These are phyloP conservation scores for Scheffersomyces titani DNA, from an alignment of 1,139 yeast species.

Conservation along the genomic window DNA sequence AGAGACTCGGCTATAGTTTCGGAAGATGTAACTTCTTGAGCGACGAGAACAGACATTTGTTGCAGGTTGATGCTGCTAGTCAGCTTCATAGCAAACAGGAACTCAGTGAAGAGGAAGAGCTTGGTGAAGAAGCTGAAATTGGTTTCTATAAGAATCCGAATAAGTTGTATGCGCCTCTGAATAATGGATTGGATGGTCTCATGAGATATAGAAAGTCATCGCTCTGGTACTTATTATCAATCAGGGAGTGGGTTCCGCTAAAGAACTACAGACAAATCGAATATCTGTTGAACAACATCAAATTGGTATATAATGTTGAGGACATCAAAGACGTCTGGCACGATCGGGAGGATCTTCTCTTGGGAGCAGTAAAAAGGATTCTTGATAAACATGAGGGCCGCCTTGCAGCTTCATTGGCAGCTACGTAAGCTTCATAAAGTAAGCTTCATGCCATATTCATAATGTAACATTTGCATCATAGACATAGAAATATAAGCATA, in stretches of 20 bases:
- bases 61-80: slow-evolving; percentile 8
- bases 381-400: slow-evolving; percentile 6
- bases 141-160: slow-evolving; percentile 38
- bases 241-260: slow-evolving; percentile 64
- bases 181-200: slow-evolving; percentile 47
- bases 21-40: slow-evolving; percentile 30
- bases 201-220: slow-evolving; percentile 73
- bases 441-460: not conserved
- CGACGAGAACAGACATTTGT: slow-evolving; percentile 13
- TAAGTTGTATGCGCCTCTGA: slow-evolving; percentile 37
- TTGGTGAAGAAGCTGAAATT: slow-evolving; percentile 20
- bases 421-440: not conserved
- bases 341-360: slow-evolving; percentile 32
- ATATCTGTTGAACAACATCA: slow-evolving; percentile 25
- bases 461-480: not conserved
- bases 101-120: slow-evolving; percentile 4
- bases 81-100: slow-evolving; percentile 2
- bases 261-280: slow-evolving; percentile 27
- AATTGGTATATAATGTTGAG: slow-evolving; percentile 21
- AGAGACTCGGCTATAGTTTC: slow-evolving; percentile 41
- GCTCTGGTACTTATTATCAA: slow-evolving; percentile 76
- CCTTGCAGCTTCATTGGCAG: not conserved
- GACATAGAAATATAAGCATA: not conserved
- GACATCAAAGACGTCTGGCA: slow-evolving; percentile 31
- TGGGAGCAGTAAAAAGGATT: slow-evolving; percentile 31